These are phyloP conservation scores for Miscanthus sacchariflorus DNA, from an alignment of 202 grass and related monocot genomes.

Conservation along the genomic window DNA sequence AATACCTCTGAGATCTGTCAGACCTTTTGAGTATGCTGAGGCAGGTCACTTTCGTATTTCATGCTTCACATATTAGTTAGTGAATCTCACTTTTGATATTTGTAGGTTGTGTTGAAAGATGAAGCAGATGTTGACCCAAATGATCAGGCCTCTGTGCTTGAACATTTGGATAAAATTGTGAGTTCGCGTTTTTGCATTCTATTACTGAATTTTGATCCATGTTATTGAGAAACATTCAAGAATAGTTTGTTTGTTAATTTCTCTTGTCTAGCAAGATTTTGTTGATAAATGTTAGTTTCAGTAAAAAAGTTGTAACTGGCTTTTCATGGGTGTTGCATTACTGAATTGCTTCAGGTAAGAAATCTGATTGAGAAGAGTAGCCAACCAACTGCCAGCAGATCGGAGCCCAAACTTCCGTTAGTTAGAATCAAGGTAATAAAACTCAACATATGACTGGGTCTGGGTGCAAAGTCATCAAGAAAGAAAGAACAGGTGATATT, in stretches of 20 bases:
- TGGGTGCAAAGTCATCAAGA: slow-evolving; percentile 41
- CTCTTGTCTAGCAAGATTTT: background rate
- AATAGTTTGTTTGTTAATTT: slow-evolving; percentile 17
- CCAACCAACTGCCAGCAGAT: slow-evolving; percentile 57
- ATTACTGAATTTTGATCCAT: slow-evolving; percentile 17
- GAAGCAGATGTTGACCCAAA: slow-evolving; percentile 88
- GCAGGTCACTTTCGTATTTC: slow-evolving; percentile 49
- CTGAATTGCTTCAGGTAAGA: slow-evolving; percentile 68
- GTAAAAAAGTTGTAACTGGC: background rate
- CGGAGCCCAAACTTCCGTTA: slow-evolving; percentile 81
- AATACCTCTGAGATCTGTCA: slow-evolving; percentile 90
- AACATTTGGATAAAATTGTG: slow-evolving; percentile 95
- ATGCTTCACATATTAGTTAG: slow-evolving; percentile 29
- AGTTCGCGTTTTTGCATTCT: slow-evolving; percentile 38
- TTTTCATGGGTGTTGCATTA: slow-evolving; percentile 43
- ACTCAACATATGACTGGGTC: background rate
- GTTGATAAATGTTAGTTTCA: background rate
- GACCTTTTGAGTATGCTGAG: slow-evolving; percentile 97
- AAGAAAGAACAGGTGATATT: slow-evolving; percentile 29
- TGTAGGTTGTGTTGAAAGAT: slow-evolving; percentile 96
- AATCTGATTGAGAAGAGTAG: slow-evolving; percentile 88
- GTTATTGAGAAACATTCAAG: slow-evolving; percentile 38
- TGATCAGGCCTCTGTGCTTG: slow-evolving; percentile 93
- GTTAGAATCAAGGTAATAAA: slow-evolving; percentile 84
- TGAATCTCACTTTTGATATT: slow-evolving; percentile 49